phyloP scores from a whole-genome alignment of 1,139 yeast species.

The Sugiyamaella xylanicola region DNA sequence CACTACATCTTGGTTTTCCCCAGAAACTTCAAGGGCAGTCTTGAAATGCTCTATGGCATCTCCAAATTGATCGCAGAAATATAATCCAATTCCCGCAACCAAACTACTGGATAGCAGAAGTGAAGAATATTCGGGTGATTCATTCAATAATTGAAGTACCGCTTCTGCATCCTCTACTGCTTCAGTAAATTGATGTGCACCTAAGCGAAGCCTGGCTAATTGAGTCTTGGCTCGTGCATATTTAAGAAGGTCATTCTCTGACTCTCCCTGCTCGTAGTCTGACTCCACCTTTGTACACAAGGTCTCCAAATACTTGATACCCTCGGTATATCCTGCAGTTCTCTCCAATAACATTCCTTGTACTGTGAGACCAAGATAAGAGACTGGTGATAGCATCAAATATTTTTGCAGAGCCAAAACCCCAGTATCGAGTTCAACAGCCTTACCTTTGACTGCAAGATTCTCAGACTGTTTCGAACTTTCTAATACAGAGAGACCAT shows the following conservation, averaged over 20 bases:
- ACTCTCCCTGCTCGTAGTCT: constrained; percentile 59
- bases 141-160: constrained; percentile 55
- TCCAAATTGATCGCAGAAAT: constrained; percentile 63
- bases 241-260: constrained; percentile 50
- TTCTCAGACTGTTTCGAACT: constrained; percentile 22
- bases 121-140: constrained; percentile 42
- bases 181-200: constrained; percentile 53
- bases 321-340: constrained; percentile 59
- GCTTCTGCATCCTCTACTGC: constrained; percentile 66
- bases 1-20: constrained; percentile 63
- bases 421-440: constrained; percentile 46
- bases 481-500: constrained; percentile 60
- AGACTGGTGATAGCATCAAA: constrained; percentile 66
- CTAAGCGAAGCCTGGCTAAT: constrained; percentile 69
- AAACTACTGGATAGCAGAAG: constrained; percentile 60
- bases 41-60: constrained; percentile 69
- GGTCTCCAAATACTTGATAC: constrained; percentile 51
- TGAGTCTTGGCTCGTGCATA: constrained; percentile 68
- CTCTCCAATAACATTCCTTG: constrained; percentile 58
- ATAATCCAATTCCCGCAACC: constrained; percentile 68
- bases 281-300: constrained; percentile 57
- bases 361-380: constrained; percentile 61
- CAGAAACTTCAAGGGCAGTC: constrained; percentile 57
- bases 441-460: constrained; percentile 7
- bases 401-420: constrained; percentile 73